A percentile compares a stretch with the other conserved stretches of the same genome.
Evolutionary conservation across 192 early-diverging fungal species (phyloP).

Genomic region (Gamsiella multidivaricata): DNA sequence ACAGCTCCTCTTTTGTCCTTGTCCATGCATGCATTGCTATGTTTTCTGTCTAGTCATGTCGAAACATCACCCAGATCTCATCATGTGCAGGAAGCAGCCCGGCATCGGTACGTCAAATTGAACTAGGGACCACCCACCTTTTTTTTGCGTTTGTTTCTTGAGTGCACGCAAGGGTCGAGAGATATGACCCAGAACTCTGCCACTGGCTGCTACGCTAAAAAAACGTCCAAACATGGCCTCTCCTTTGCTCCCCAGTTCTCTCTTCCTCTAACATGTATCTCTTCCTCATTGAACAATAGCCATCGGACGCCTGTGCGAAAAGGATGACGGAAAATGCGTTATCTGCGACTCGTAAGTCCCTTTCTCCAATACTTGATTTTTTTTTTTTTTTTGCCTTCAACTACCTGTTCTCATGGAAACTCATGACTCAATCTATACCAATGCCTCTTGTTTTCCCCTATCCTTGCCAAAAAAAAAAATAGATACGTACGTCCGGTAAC

Average conservation of each 20-base stretch:
- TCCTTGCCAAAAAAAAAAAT: too few relatives aligned
- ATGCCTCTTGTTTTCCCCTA: neutral
- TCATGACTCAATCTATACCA: neutral
- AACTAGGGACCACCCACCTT: neutral
- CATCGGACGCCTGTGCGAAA: constrained; percentile 87
- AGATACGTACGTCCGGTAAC: constrained; percentile 90
- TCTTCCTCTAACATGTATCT: neutral
- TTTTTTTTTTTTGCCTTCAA: neutral
- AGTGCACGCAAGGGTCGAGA: too few relatives aligned
- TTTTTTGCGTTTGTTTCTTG: constrained; percentile 4
- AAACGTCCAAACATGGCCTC: neutral
- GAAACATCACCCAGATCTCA: constrained; percentile 90
- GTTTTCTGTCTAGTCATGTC: constrained; percentile 66
- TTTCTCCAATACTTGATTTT: neutral
- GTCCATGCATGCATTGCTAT: too few relatives aligned
- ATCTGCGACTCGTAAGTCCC: constrained; percentile 89
- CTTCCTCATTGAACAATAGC: constrained; percentile 51
- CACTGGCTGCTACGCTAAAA: neutral
- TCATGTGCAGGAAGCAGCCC: constrained; percentile 94
- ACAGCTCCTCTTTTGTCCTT: too few relatives aligned
- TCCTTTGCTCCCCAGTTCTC: neutral
- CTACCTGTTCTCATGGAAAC: neutral
- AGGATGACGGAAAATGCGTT: constrained; percentile 92
- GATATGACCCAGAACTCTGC: too few relatives aligned
- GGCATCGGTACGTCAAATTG: constrained; percentile 73